These are phyloP conservation scores for Bocquillonia castaneifolia DNA, from an alignment of 441 rosid genomes.

Conservation along the genomic window DNA sequence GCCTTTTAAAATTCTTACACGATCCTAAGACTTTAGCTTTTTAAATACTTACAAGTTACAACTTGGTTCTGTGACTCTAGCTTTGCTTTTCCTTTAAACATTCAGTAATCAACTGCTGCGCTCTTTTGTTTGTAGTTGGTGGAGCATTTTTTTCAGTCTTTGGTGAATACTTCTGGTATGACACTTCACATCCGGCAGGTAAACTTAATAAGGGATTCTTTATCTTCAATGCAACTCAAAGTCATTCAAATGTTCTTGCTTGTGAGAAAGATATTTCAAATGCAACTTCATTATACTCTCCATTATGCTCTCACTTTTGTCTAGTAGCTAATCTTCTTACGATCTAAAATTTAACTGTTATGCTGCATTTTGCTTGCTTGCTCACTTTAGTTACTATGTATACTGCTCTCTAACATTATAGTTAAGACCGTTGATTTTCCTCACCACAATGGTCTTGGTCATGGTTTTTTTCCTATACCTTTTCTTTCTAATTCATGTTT, in stretches of 20 bases:
- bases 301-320: neutral
- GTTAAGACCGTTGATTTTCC: neutral
- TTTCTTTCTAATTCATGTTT: neutral
- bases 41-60: neutral
- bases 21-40: neutral
- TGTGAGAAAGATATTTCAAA: neutral
- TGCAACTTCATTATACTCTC: neutral
- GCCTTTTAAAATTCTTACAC: neutral
- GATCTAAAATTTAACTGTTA: neutral
- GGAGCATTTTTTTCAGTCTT: constrained; percentile 86
- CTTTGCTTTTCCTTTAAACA: neutral
- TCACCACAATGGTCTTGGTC: neutral
- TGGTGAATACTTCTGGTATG: constrained; percentile 88
- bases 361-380: neutral
- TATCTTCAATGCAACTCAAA: constrained; percentile 1
- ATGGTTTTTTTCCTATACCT: neutral
- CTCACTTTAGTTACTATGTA: neutral
- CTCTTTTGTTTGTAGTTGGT: constrained; percentile 47
- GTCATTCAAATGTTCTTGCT: neutral
- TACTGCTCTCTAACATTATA: neutral
- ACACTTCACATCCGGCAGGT: constrained; percentile 88
- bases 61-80: neutral
- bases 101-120: neutral
- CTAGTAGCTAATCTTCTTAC: neutral
- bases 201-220: constrained; percentile 14